Base-by-base conservation (phyloP, 257 asterid species). In the Lycium barbarum region DNA sequence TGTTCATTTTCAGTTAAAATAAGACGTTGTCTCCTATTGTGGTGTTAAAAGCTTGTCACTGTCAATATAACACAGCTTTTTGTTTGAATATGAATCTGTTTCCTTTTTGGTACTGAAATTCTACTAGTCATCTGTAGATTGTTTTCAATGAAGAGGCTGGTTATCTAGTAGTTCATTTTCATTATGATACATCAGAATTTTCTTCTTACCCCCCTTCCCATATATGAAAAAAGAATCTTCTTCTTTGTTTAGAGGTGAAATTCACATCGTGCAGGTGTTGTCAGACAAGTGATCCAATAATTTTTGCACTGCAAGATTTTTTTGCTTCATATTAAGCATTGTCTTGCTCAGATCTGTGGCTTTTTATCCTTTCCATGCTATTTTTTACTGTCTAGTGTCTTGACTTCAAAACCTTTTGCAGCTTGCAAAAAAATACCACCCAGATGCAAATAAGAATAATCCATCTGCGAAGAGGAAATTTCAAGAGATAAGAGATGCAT, bases 351-450 rank as follows among this genome's bases (percentile, higher is more conserved):
- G 20, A 47, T 76, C 63, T 76, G 63, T 22, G 14, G 26, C 63
- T 6, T 51, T 51, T 22, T 76, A 22, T 51, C 63, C 0, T 12
- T 73, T 45, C 63, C 22, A n/a, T 82, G 79, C 36, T 66, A 70
- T 49, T 49, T 82, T 36, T 51, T 22, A 17, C 57, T 63, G 3
- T 35, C 57, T 10, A 47, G 49, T 82, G 35, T 8, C 36, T 53
- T 83, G 62, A 53, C 55, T 45, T 82, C 63, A 65, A n/a, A 45
- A 45, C 81, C 70, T 76, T 67, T 72, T 87, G 90, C 87, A 96
- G 99, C 98, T 96, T 83, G 99, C 97, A 9, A 96, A 94, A 90
- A 93, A 95, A 93, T 91, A 90, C 87, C 99, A 96, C 85, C 99
- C 99, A 73, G 99, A 96, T 91, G 95, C 98, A 66, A 94, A 95